Conservation (phyloP, 1,284 basidiomycete genomes). For the Vanrija sp. region DNA sequence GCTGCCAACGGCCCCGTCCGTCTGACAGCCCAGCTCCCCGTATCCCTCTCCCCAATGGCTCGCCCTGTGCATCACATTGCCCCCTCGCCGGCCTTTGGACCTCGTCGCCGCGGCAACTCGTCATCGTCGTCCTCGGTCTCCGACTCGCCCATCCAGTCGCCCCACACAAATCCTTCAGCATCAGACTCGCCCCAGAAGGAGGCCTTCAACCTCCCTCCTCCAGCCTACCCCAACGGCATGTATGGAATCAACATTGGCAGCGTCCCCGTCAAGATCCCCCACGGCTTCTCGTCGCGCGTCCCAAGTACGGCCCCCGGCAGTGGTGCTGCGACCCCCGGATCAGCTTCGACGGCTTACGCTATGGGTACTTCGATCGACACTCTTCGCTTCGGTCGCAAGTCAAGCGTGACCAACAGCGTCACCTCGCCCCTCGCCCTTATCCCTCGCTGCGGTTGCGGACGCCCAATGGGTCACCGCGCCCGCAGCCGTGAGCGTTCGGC, state of each 20-base stretch:
- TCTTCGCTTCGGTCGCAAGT: slow-evolving; percentile 43
- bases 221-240: slow-evolving; percentile 31
- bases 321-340: slow-evolving; percentile 8
- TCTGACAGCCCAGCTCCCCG: slow-evolving; percentile 38
- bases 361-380: slow-evolving; percentile 40
- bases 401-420: slow-evolving; percentile 39
- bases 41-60: slow-evolving; percentile 31
- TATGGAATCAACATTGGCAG: slow-evolving; percentile 24
- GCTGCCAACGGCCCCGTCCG: slow-evolving; percentile 20
- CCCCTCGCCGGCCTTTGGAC: slow-evolving; percentile 32
- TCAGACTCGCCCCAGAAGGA: slow-evolving; percentile 41
- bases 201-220: slow-evolving; percentile 40
- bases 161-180: slow-evolving; percentile 34
- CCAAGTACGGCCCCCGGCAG: slow-evolving; percentile 5
- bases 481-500: slow-evolving; percentile 13
- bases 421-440: slow-evolving; percentile 42
- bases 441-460: slow-evolving; percentile 43
- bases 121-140: slow-evolving; percentile 34
- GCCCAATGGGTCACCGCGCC: slow-evolving; percentile 32
- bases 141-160: slow-evolving; percentile 44
- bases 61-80: slow-evolving; percentile 30
- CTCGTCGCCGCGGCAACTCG: slow-evolving; percentile 21
- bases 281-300: slow-evolving; percentile 11
- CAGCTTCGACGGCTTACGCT: slow-evolving; percentile 17
- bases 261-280: slow-evolving; percentile 43